Evolutionary conservation across 1,284 basidiomycete species (phyloP).

Genomic region (Microbotryum lychnidis-dioicae): DNA sequence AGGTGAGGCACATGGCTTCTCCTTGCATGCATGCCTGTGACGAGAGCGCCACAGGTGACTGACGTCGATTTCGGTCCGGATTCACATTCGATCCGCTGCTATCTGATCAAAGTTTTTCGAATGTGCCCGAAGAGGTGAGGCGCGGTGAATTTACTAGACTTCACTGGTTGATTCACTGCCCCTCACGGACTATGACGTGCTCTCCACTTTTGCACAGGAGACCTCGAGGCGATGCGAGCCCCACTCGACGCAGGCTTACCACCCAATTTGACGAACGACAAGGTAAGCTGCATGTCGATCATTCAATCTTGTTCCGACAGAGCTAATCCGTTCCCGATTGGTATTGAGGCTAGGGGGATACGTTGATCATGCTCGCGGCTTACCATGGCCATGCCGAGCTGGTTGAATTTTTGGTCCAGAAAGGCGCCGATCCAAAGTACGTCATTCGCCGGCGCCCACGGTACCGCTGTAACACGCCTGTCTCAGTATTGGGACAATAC

Average conservation of each 20-base stretch:
- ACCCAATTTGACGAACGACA: slow-evolving; percentile 63
- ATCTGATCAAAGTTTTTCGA: slow-evolving; percentile 15
- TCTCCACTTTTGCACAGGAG: slow-evolving; percentile 40
- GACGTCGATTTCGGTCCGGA: background rate
- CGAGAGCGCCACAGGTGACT: background rate
- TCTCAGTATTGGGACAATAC: too few species aligned
- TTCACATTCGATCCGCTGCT: too few species aligned
- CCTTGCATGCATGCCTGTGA: background rate
- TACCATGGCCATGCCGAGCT: slow-evolving; percentile 64
- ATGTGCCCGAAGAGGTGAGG: slow-evolving; percentile 2
- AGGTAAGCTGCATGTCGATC: slow-evolving; percentile 44
- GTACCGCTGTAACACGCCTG: background rate
- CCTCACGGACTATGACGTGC: too few species aligned
- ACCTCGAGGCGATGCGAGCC: slow-evolving; percentile 46
- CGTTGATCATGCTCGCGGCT: slow-evolving; percentile 64
- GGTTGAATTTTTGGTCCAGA: slow-evolving; percentile 49
- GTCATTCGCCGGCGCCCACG: slow-evolving; percentile 9
- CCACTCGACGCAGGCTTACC: slow-evolving; percentile 68
- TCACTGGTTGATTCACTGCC: too few species aligned
- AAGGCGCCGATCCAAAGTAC: slow-evolving; percentile 57
- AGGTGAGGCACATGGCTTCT: slow-evolving; percentile 1
- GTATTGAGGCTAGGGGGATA: slow-evolving; percentile 50
- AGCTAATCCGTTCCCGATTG: too few species aligned
- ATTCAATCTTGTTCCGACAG: too few species aligned
- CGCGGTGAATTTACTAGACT: too few species aligned